Percentiles rank a stretch among this genome's conserved stretches.
phyloP scores from a whole-genome alignment of 116 monocot species.

The Phalaenopsis hybrid region DNA sequence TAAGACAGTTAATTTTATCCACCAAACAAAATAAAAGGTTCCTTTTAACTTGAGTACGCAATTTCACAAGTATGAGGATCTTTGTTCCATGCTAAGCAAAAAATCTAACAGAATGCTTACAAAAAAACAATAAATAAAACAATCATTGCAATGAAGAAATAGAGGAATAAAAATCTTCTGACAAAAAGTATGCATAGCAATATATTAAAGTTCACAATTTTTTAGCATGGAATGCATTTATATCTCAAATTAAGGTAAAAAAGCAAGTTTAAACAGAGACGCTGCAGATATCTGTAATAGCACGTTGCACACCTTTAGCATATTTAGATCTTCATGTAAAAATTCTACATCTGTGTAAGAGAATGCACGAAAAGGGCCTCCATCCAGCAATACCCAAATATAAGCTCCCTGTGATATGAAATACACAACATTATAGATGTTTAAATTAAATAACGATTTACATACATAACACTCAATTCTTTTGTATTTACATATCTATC shows the following conservation, averaged over 20 bases:
- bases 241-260: not conserved
- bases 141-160: conserved; percentile 5
- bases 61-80: no score
- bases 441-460: not conserved
- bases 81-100: no score
- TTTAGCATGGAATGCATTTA: not conserved
- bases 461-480: no score
- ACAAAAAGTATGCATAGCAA: not conserved
- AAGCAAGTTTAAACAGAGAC: not conserved
- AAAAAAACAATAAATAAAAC: not conserved
- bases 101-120: no score
- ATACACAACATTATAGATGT: conserved; percentile 5
- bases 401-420: conserved; percentile 36
- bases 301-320: conserved; percentile 44
- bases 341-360: conserved; percentile 36
- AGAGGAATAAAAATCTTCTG: not conserved
- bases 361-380: conserved; percentile 65
- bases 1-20: not conserved
- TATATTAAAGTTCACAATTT: not conserved
- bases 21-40: not conserved
- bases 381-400: conserved; percentile 65
- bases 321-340: conserved; percentile 62
- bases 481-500: no score
- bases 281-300: not conserved
- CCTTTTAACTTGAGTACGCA: no score